Base-by-base conservation (phyloP, 2,329 filamentous ascomycete genomes). In the Trichoderma sp. region DNA sequence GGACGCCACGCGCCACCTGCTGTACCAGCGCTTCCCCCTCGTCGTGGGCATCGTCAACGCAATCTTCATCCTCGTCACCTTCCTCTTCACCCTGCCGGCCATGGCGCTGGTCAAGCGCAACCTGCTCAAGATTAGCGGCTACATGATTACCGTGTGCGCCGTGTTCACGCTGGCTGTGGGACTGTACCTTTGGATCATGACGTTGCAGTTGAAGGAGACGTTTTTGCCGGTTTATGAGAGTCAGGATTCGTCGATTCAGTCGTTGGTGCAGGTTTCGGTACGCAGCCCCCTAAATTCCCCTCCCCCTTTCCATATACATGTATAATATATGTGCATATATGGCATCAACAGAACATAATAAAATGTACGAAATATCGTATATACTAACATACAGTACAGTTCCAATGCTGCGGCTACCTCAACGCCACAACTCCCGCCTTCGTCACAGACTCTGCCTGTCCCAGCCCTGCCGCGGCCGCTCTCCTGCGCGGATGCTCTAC, bases 391-490 rank as follows among this genome's bases (percentile, higher is more conserved):
- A 33, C 33, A 27, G 5, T n/a, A 13, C 21, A 93, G 89, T 94
- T 95, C 78, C 78, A 88, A 74, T 96, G 92, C 87, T 96, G 92
- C 75, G 92, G 92, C 71, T 96, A 92, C 81, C 81, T 87, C 74
- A 93, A 94, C 81, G 88, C 86, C 78, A 91, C 89, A 5, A 85
- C 87, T 14, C 91, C 91, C 13, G 88, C 89, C 63, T 95, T 94
- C 77, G 84, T 93, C 72, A 88, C 87, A 68, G 90, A 94, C 74
- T 72, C 79, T 6, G 87, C 85, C 1, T 96, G 92, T 78, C 85
- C 88, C 11, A 92, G 89, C 76, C 87, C 91, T 7, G 87, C 91
- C 2, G 86, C 89, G 47, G 92, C 92, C 2, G 89, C 90, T 16
- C 84, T 92, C 43, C 86, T 90, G 76, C 84, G 86, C 68, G 91